phyloP scores from a whole-genome alignment of 2,329 filamentous ascomycete genomes.

The Tolypocladium nubicola region DNA sequence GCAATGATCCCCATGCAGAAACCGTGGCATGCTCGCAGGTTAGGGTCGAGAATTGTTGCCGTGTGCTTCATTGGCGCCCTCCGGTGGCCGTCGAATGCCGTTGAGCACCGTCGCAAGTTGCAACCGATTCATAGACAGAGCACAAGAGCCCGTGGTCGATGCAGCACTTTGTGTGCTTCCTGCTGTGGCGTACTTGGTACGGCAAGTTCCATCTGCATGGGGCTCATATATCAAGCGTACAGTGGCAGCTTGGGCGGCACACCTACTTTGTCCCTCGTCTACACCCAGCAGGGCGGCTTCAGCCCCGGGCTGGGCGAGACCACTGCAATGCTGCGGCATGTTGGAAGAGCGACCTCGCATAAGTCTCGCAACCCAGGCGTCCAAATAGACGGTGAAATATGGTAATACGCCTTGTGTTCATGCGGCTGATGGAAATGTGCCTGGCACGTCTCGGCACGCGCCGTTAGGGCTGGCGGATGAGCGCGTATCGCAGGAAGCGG shows the following conservation, averaged over 20 bases:
- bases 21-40: background rate
- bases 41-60: background rate
- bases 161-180: background rate
- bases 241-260: background rate
- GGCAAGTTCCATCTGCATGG: background rate
- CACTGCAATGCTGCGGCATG: background rate
- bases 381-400: accelerated
- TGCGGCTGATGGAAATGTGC: background rate
- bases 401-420: background rate
- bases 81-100: background rate
- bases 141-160: background rate
- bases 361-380: too few species aligned
- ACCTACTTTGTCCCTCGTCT: background rate
- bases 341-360: background rate
- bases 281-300: background rate
- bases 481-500: background rate
- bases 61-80: background rate
- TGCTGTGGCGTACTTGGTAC: background rate
- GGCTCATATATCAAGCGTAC: background rate
- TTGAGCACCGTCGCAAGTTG: background rate
- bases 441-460: conserved; percentile 4
- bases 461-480: conserved; percentile 1
- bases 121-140: too few species aligned
- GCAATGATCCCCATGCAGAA: background rate
- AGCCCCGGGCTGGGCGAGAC: background rate